Percentiles rank a stretch among this genome's conserved stretches.
phyloP scores from a whole-genome alignment of 2,329 filamentous ascomycete genomes.

The Phymatotrichopsis omnivora region DNA sequence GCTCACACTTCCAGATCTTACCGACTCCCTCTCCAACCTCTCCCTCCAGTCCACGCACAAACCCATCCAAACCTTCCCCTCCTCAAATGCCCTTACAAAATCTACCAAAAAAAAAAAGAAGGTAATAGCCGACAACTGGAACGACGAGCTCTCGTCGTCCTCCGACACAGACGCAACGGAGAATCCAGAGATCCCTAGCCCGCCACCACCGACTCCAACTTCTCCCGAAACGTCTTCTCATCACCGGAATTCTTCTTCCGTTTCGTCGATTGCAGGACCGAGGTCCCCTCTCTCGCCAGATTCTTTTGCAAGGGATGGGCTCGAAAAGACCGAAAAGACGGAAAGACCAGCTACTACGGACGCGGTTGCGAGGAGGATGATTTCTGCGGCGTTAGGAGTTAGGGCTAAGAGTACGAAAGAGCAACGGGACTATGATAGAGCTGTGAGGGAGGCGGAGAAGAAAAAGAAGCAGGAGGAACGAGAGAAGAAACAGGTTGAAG shows the following conservation, averaged over 20 bases:
- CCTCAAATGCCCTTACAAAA: constrained; percentile 23
- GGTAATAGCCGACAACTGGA: constrained; percentile 61
- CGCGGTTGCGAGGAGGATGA: constrained; percentile 78
- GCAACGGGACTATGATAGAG: constrained; percentile 74
- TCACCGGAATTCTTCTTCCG: constrained; percentile 11
- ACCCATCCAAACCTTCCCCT: too few species aligned
- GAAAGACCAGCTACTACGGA: constrained; percentile 64
- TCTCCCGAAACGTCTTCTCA: constrained; percentile 12
- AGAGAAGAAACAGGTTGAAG: constrained; percentile 49
- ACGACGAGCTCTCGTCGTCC: constrained; percentile 52
- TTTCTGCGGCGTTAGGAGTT: constrained; percentile 77
- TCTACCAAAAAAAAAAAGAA: constrained; percentile 35
- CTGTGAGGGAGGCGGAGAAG: constrained; percentile 73
- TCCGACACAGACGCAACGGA: constrained; percentile 32
- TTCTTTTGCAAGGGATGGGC: constrained; percentile 6
- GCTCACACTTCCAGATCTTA: constrained; percentile 13
- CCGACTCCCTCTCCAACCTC: constrained; percentile 13
- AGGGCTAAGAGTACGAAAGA: constrained; percentile 77
- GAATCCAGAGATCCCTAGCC: constrained; percentile 26
- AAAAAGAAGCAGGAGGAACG: constrained; percentile 63
- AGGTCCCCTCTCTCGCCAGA: constrained; percentile 16
- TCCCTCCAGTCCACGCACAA: constrained; percentile 7
- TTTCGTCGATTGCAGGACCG: constrained; percentile 5
- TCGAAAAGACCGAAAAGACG: constrained; percentile 20
- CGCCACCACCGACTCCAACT: constrained; percentile 27